A percentile compares a stretch with the other conserved stretches of the same genome.
These are phyloP conservation scores for Ophiostoma populinum DNA, from an alignment of 2,329 filamentous ascomycete species.

Conservation along the genomic window DNA sequence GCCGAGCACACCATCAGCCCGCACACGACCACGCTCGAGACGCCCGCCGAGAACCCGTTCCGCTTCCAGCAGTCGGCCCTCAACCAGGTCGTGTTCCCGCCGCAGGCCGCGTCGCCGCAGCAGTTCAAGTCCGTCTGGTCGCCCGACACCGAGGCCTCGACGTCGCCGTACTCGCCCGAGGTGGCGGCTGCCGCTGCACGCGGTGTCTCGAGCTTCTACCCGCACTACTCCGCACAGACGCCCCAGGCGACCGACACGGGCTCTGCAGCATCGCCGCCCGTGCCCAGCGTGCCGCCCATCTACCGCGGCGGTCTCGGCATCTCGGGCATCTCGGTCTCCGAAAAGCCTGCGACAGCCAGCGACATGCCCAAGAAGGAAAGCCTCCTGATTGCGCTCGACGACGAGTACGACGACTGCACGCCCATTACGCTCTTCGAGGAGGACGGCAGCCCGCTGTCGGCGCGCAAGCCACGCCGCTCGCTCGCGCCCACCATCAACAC, in stretches of 20 bases:
- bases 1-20: constrained; percentile 31
- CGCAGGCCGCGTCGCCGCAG: constrained; percentile 13
- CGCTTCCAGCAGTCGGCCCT: no score
- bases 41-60: constrained; percentile 22
- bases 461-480: constrained; percentile 20
- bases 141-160: constrained; percentile 43
- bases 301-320: constrained; percentile 12
- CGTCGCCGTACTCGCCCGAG: constrained; percentile 16
- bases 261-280: constrained; percentile 29
- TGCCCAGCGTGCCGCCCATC: constrained; percentile 36
- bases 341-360: not conserved
- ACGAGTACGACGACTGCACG: constrained; percentile 32
- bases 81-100: no score
- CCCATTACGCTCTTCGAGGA: constrained; percentile 56
- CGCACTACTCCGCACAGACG: constrained; percentile 27
- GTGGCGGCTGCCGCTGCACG: constrained; percentile 14
- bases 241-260: not conserved
- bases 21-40: constrained; percentile 28
- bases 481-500: constrained; percentile 27
- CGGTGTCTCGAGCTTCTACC: constrained; percentile 43
- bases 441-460: constrained; percentile 31
- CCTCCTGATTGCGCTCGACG: constrained; percentile 26
- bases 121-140: constrained; percentile 39
- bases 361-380: not conserved
- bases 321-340: not conserved